Evolutionary conservation across 768 basidiomycete species (phyloP), one percentile per base, ranked within the genome.

Genomic region (Mycena rosella): DNA sequence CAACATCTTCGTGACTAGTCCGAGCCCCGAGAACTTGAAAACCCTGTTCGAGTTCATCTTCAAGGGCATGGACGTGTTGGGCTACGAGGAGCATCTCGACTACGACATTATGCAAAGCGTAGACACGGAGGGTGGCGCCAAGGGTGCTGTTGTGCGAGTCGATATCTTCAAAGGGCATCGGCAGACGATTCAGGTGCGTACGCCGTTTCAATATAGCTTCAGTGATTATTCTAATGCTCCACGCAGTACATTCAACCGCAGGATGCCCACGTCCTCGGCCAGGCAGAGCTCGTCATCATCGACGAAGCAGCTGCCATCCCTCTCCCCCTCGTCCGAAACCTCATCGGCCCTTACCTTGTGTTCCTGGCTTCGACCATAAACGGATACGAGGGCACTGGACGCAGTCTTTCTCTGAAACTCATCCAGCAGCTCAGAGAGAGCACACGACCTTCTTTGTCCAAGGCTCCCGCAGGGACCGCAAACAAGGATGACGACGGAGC

Each of bases 331-430:
- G 97, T 99, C 20, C 90, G 93, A 62, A 95, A 95, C 73, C 92
- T 99, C 69, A 90, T 99, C 60, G 98, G 98, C 0, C 92, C 92
- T 1, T 99, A 99, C 80, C 93, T 99, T 38, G 96, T 99, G 56
- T 99, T 99, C 85, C 91, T 99, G 86, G 95, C 98, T 1, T 98
- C 96, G n/a, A 99, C 98, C 0, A 96, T 99, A 81, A 99, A 98
- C 77, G 98, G 98, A 44, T 99, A 99, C 79, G 98, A 99, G 85
- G 98, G 98, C 29, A 99, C 98, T 0, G 98, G 98, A n/a, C 94
- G 98, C 29, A 98, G 96, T 1, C 89, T 99, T 53, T 98, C 96
- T 52, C 91, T 99, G 67, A 99, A 99, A 79, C 92, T 99, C 63
- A 93, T 99, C 70, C 94, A 99, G 78, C 96, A 98, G 78, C 89